Percentiles rank a stretch among this genome's conserved stretches.
phyloP scores from a whole-genome alignment of 805 yeast genomes.

The Ogataea glucozyma region DNA sequence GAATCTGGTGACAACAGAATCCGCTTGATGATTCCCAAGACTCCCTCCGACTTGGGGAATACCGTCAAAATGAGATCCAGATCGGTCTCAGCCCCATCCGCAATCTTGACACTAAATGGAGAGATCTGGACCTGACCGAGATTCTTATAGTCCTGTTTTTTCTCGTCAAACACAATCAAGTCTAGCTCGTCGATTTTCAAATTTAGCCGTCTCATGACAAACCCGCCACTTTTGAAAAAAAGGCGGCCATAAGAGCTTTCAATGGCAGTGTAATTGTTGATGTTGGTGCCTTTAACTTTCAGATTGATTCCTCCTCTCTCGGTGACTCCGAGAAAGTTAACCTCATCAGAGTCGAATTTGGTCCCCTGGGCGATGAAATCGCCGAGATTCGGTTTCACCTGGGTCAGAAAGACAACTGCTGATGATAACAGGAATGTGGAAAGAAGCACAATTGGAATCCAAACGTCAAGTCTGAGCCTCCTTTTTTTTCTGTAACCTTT shows the following conservation, averaged over 20 bases:
- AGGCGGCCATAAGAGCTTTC: constrained; percentile 27
- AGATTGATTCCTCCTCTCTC: constrained; percentile 37
- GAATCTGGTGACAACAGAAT: constrained; percentile 35
- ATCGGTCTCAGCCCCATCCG: constrained; percentile 27
- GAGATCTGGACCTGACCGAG: constrained; percentile 38
- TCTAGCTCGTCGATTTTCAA: constrained; percentile 35
- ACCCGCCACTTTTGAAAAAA: constrained; percentile 38
- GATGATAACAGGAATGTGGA: constrained; percentile 14
- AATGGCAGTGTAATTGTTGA: constrained; percentile 35
- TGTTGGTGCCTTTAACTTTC: constrained; percentile 33
- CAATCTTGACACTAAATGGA: constrained; percentile 36
- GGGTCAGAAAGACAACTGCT: constrained; percentile 13
- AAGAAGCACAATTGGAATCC: constrained; percentile 27
- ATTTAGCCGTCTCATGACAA: constrained; percentile 28
- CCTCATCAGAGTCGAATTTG: constrained; percentile 32
- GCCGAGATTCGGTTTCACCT: constrained; percentile 32
- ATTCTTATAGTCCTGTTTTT: constrained; percentile 22
- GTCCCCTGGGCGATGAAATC: constrained; percentile 36
- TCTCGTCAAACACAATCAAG: constrained; percentile 30
- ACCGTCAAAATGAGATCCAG: constrained; percentile 33
- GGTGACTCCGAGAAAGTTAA: constrained; percentile 34
- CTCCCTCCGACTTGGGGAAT: constrained; percentile 36
- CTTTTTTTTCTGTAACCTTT: constrained; percentile 8
- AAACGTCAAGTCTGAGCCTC: constrained; percentile 26
- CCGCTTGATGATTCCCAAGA: constrained; percentile 35